Evolutionary conservation across 2,329 filamentous ascomycete genomes (phyloP), one percentile per base, ranked within the genome.

Genomic region (Penicillium sp.): DNA sequence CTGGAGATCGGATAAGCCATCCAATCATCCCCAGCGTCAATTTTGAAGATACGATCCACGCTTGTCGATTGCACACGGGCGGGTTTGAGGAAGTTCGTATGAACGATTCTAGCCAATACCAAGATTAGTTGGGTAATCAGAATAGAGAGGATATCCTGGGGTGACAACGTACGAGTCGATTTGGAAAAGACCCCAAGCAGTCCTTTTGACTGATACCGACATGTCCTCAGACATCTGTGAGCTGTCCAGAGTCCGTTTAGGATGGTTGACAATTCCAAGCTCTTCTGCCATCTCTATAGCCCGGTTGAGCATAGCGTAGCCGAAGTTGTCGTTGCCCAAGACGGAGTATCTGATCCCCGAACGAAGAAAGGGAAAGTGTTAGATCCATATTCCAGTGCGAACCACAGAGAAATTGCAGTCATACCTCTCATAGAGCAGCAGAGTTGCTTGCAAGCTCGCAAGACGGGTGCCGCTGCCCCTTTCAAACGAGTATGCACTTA

Each of bases 161-260:
- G 22, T 25, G 22, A 3, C 4, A 27, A 55, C 61, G 41, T 48
- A 65, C 62, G 62, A 64, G 35, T 66, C 63, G 19, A 62, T 51
- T 37, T 66, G 61, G 31, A 62, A 66, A 3, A 66, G 19, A 2
- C 63, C 63, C 63, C 63, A 66, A 5, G 60, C 56, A 10, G 60
- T 64, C 33, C 58, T 59, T 31, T 56, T 50, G 12, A 59, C 40
- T 0, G 63, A 63, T 4, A 33, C 25, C 3, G 54, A 50, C 53
- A 61, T 56, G 10, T 65, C 63, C 5, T 50, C 37, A 1, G 61
- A 57, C 46, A 56, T 46, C 11, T 55, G 46, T n/a, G 50, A 42
- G 9, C 48, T 33, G 11, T 52, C 44, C 11, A 59, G 37, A 3
- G 40, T 25, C 6, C 48, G 35, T 3, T 46, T 48, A 7, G 54